phyloP scores from a whole-genome alignment of 192 early-diverging fungal genomes.

The Coemansia sp. region DNA sequence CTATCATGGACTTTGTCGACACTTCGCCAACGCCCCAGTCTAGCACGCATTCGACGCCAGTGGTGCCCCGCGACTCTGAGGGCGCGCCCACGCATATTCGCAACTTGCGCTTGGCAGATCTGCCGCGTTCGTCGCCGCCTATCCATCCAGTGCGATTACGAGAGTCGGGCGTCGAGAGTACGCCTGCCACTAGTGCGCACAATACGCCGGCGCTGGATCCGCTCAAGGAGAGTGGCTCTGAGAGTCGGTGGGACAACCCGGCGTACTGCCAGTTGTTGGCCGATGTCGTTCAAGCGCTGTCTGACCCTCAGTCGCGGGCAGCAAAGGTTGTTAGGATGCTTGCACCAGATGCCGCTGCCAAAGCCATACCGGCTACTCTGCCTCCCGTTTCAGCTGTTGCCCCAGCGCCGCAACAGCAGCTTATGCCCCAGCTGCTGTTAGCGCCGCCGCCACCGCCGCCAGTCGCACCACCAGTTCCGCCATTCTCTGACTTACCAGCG shows the following conservation, averaged over 20 bases:
- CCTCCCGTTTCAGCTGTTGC: background rate
- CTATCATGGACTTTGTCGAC: conserved; percentile 52
- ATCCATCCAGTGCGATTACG: conserved; percentile 3
- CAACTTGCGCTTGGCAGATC: conserved; percentile 24
- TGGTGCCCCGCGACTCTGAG: background rate
- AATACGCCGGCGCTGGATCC: conserved; percentile 11
- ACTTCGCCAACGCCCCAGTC: conserved; percentile 42
- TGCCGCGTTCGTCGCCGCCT: conserved; percentile 47
- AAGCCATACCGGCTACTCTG: background rate
- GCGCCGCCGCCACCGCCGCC: background rate
- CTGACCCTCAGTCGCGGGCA: conserved; percentile 37
- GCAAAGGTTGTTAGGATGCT: conserved; percentile 28
- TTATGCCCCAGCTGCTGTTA: background rate
- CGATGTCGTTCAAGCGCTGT: conserved; percentile 47
- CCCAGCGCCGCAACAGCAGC: too few relatives aligned
- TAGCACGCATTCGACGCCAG: conserved; percentile 31
- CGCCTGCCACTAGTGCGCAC: background rate
- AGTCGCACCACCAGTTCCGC: background rate
- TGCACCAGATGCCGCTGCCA: background rate
- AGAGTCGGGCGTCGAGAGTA: background rate
- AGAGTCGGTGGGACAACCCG: conserved; percentile 28
- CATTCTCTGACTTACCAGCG: conserved; percentile 2
- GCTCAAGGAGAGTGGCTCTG: background rate
- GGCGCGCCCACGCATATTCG: conserved; percentile 16
- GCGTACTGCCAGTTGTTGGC: conserved; percentile 47